Evolutionary conservation across 768 basidiomycete species (phyloP).

Genomic region (Hydnomerulius pinastri): DNA sequence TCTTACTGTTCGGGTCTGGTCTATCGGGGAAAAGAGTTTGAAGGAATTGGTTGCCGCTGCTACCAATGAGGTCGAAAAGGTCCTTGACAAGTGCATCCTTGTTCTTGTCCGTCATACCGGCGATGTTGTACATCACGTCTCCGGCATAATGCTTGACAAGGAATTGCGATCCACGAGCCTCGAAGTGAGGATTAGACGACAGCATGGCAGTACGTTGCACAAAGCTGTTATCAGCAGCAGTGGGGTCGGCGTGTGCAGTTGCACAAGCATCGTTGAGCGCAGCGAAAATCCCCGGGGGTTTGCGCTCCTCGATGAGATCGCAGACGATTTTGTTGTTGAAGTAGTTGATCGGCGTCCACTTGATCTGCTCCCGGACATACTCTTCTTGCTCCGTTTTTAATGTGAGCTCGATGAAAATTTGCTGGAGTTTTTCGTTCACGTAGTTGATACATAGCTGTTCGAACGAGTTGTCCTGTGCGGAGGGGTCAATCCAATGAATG

Average conservation of each 20-base stretch:
- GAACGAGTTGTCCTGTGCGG: conserved; percentile 82
- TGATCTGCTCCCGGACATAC: conserved; percentile 97
- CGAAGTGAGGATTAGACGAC: conserved; percentile 89
- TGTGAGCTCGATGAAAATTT: conserved; percentile 98
- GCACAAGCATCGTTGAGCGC: conserved; percentile 99
- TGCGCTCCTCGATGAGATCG: conserved; percentile 94
- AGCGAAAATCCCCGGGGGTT: conserved; percentile 96
- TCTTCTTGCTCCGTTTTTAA: conserved; percentile 99
- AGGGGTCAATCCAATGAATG: conserved; percentile 1
- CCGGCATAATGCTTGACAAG: conserved; percentile 96
- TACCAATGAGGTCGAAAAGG: conserved; percentile 83
- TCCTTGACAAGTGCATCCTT: conserved; percentile 97
- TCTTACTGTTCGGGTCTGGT: conserved; percentile 96
- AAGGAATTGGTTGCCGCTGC: conserved; percentile 81
- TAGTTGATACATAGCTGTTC: conserved; percentile 99
- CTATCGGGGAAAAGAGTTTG: conserved; percentile 91
- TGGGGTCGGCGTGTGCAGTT: conserved; percentile 95
- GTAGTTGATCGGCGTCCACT: conserved; percentile 99
- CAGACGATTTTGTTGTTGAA: conserved; percentile 99
- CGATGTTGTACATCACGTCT: conserved; percentile 96
- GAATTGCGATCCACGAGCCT: conserved; percentile 92
- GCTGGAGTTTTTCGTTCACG: conserved; percentile 99
- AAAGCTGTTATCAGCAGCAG: conserved; percentile 96
- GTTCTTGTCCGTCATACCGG: conserved; percentile 99
- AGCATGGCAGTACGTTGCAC: conserved; percentile 85